phyloP scores from a whole-genome alignment of 1,284 basidiomycete genomes.

The Kalmanozyma brasiliensis region DNA sequence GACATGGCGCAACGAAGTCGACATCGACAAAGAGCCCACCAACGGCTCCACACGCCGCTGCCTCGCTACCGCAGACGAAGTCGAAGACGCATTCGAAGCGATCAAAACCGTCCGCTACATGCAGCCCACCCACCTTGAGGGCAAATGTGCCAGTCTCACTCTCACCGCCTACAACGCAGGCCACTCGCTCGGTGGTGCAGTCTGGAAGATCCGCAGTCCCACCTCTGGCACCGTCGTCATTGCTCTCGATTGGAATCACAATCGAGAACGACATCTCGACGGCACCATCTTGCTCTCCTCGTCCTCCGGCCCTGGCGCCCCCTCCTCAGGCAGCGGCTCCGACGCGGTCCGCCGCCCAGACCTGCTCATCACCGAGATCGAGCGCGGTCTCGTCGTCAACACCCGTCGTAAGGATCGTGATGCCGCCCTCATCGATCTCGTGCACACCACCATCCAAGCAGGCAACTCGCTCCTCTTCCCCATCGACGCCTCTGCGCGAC shows the following conservation, averaged over 20 bases:
- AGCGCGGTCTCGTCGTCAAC: slow-evolving; percentile 79
- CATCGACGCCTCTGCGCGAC: slow-evolving; percentile 89
- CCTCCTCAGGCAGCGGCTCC: slow-evolving; percentile 19
- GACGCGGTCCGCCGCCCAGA: slow-evolving; percentile 63
- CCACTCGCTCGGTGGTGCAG: slow-evolving; percentile 93
- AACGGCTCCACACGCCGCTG: slow-evolving; percentile 65
- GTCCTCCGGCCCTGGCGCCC: slow-evolving; percentile 34
- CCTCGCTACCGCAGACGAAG: slow-evolving; percentile 81
- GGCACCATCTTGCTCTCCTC: slow-evolving; percentile 76
- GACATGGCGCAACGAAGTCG: slow-evolving; percentile 58
- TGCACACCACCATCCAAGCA: slow-evolving; percentile 85
- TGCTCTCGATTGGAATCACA: slow-evolving; percentile 96
- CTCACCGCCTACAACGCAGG: slow-evolving; percentile 96
- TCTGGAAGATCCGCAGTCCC: slow-evolving; percentile 98
- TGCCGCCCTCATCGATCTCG: slow-evolving; percentile 73
- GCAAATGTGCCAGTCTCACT: slow-evolving; percentile 75
- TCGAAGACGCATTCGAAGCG: slow-evolving; percentile 93
- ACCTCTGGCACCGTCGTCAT: slow-evolving; percentile 95
- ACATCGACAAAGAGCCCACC: slow-evolving; percentile 42
- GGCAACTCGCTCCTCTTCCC: slow-evolving; percentile 85
- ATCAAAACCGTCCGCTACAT: slow-evolving; percentile 93
- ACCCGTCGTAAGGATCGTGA: slow-evolving; percentile 91
- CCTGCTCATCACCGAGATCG: slow-evolving; percentile 91
- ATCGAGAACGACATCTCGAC: slow-evolving; percentile 93
- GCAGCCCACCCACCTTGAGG: slow-evolving; percentile 93